Conservation (phyloP, 768 basidiomycete genomes). For the Leucosporidium scottii region DNA sequence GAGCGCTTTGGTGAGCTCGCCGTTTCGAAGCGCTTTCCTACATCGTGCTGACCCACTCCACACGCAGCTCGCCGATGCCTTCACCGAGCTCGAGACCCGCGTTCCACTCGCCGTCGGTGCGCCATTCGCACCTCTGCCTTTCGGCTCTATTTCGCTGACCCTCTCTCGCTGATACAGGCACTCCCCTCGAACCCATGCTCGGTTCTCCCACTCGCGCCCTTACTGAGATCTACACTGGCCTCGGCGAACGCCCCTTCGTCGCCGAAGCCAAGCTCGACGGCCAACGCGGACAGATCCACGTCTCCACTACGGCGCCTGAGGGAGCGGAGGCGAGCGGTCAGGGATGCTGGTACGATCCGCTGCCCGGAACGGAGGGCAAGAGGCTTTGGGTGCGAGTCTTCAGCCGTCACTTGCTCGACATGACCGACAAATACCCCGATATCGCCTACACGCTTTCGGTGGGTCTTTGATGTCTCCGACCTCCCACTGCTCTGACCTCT, state of each 20-base stretch:
- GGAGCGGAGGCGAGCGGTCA: constrained; percentile 63
- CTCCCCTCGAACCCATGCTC: constrained; percentile 73
- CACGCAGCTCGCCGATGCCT: not conserved
- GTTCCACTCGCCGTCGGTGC: constrained; percentile 1
- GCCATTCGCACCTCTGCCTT: too few relatives aligned
- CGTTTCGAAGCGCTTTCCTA: too few relatives aligned
- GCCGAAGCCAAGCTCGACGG: constrained; percentile 90
- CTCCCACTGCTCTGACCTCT: too few relatives aligned
- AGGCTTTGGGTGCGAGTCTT: constrained; percentile 59
- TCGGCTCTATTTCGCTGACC: not conserved
- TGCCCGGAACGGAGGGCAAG: constrained; percentile 37
- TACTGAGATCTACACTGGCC: constrained; percentile 68
- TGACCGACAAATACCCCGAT: constrained; percentile 64
- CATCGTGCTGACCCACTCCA: not conserved
- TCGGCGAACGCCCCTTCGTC: constrained; percentile 57
- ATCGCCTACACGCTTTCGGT: constrained; percentile 26
- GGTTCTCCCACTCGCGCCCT: constrained; percentile 80
- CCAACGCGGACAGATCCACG: constrained; percentile 47
- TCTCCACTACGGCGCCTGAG: constrained; percentile 37
- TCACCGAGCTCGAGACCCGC: not conserved
- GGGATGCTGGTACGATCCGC: constrained; percentile 39
- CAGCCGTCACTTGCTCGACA: constrained; percentile 77
- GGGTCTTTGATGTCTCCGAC: not conserved
- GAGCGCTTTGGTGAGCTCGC: constrained; percentile 8
- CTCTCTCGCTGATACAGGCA: constrained; percentile 43